Evolutionary conservation across 208 protist genomes (phyloP), one percentile per base, ranked within the genome.

Genomic region (Trypanosoma scelopori): DNA sequence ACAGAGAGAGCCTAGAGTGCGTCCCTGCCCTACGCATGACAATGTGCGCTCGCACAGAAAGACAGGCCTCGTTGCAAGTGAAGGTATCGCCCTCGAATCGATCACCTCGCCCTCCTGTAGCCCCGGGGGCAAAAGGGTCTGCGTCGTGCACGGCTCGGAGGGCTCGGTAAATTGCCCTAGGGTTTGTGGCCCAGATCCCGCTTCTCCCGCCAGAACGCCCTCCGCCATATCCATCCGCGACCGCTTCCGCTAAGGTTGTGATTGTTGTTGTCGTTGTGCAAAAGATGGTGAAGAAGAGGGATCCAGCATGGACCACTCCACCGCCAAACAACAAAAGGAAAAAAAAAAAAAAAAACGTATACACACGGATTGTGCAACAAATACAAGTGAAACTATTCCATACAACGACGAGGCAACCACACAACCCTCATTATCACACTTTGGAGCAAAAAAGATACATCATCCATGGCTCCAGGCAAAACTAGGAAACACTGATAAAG

Each of bases 41-140:
- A 52, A 20, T 0, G 25, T 48, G 37, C 60, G 5, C 7, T 6
- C n/a, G 46, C 18, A 15, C 9, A 57, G 3, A 42, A 48, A 48
- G 15, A 48, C 5, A 7, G 25, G 18, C n/a, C 60, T 12, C 3
- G 46, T 46, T 15, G n/a, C n/a, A 7, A 22, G 23, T 47, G 28
- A 37, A 30, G 60, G 11, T 28, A 47, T 4, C 6, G 42, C 37
- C 35, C 12, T 50, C 0, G 57, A 13, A 43, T 72, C 51, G 28
- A 72, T 64, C 41, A 72, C 67, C 22, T 72, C 58, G 2, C 67
- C 67, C 43, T 72, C 67, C 1, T 42, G 12, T 39, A 35, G 22
- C 22, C 32, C 50, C 13, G 16, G 28, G 23, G 48, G 3, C 30
- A 27, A 15, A 18, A 41, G 25, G 15, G 12, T 48, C 23, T 22